These are phyloP conservation scores for Microstroma glucosiphilum DNA, from an alignment of 1,284 basidiomycete species.

Conservation along the genomic window DNA sequence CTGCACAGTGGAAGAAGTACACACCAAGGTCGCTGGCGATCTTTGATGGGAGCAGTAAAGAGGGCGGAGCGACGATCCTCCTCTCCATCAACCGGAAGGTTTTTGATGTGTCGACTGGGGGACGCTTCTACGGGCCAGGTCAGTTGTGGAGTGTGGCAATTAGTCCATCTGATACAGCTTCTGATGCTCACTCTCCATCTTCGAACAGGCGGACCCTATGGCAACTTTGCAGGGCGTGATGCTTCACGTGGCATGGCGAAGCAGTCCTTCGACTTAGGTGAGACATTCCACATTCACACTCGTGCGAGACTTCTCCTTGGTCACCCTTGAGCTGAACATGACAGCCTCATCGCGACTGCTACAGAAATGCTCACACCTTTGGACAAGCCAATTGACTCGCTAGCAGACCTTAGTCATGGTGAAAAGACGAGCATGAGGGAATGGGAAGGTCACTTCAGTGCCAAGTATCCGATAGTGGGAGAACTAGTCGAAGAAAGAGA, in stretches of 20 bases:
- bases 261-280: conserved; percentile 84
- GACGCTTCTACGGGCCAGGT: conserved; percentile 89
- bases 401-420: conserved; percentile 67
- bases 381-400: conserved; percentile 76
- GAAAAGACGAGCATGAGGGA: conserved; percentile 55
- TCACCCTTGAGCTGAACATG: background rate
- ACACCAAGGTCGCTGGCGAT: conserved; percentile 45
- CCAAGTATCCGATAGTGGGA: conserved; percentile 46
- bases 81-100: conserved; percentile 80
- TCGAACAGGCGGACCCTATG: conserved; percentile 76
- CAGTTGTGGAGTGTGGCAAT: conserved; percentile 33
- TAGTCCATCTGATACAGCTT: too few relatives aligned
- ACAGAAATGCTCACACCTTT: conserved; percentile 81
- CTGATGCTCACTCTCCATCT: background rate
- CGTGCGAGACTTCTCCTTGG: background rate
- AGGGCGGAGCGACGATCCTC: conserved; percentile 57
- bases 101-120: conserved; percentile 81
- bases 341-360: background rate
- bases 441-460: conserved; percentile 32
- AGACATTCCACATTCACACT: conserved; percentile 31
- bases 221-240: conserved; percentile 90
- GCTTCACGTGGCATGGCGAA: conserved; percentile 93
- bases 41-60: conserved; percentile 30
- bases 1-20: conserved; percentile 37
- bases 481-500: conserved; percentile 35